Conservation (phyloP, 2,329 filamentous ascomycete genomes). For the Colletotrichum kahawae region DNA sequence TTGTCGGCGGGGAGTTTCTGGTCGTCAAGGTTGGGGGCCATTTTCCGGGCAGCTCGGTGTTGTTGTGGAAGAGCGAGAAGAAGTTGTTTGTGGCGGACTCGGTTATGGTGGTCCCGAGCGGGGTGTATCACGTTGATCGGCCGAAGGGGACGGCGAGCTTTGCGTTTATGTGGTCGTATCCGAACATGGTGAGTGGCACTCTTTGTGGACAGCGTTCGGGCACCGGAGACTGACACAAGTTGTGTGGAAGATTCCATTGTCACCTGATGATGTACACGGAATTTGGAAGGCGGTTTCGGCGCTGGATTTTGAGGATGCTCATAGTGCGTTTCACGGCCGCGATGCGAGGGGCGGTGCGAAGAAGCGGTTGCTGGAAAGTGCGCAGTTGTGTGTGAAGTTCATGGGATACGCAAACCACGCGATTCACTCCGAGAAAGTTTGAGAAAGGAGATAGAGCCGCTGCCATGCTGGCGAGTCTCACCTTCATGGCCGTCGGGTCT, state of each 20-base stretch:
- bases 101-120: slow-evolving; percentile 71
- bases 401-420: slow-evolving; percentile 14
- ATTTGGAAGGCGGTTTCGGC: slow-evolving; percentile 14
- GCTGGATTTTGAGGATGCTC: slow-evolving; percentile 19
- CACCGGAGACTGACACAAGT: too few species aligned
- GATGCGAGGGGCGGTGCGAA: slow-evolving; percentile 20
- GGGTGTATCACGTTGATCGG: slow-evolving; percentile 33
- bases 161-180: slow-evolving; percentile 21
- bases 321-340: slow-evolving; percentile 2
- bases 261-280: not conserved
- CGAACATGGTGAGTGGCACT: slow-evolving; percentile 17
- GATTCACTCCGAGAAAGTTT: slow-evolving; percentile 4
- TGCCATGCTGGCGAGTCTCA: accelerated
- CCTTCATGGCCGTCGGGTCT: not conserved
- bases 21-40: slow-evolving; percentile 79
- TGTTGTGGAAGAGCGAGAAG: slow-evolving; percentile 57
- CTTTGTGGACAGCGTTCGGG: too few species aligned
- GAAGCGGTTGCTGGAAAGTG: slow-evolving; percentile 16
- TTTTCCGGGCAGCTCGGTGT: slow-evolving; percentile 75
- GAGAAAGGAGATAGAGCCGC: accelerated
- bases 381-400: slow-evolving; percentile 14
- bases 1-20: slow-evolving; percentile 54
- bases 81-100: slow-evolving; percentile 80
- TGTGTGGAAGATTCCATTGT: not conserved
- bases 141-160: slow-evolving; percentile 17